Percentiles rank a stretch among this genome's conserved stretches.
Conservation (phyloP, 371 early-diverging fungal genomes). For the Rhizopus arrhizus region DNA sequence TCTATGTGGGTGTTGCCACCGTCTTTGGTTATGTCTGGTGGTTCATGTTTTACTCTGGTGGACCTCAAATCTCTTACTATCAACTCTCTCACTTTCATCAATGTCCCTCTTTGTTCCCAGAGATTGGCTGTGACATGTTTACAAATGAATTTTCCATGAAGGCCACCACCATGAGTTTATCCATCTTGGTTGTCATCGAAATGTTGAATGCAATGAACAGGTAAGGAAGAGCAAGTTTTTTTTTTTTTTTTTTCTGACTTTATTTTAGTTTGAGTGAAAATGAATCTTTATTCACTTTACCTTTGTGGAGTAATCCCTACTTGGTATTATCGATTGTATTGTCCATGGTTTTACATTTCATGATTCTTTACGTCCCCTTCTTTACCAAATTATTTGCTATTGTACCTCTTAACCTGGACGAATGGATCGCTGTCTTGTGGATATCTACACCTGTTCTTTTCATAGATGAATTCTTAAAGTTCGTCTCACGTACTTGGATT, state of each 20-base stretch:
- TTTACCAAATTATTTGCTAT: slow-evolving; percentile 87
- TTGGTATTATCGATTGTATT: slow-evolving; percentile 81
- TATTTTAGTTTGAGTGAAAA: slow-evolving; percentile 87
- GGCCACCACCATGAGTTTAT: slow-evolving; percentile 95
- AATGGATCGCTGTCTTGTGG: slow-evolving; percentile 90
- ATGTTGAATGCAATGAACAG: slow-evolving; percentile 97
- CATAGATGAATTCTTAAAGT: slow-evolving; percentile 92
- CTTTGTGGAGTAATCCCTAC: slow-evolving; percentile 88
- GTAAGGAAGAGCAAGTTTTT: slow-evolving; percentile 58
- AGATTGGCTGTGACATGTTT: slow-evolving; percentile 92
- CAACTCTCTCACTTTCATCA: slow-evolving; percentile 92
- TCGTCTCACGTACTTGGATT: slow-evolving; percentile 70
- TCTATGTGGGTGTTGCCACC: slow-evolving; percentile 92
- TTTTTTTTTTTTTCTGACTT: slow-evolving; percentile 71
- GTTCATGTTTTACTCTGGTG: slow-evolving; percentile 86
- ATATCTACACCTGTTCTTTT: slow-evolving; percentile 90
- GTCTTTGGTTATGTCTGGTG: slow-evolving; percentile 98
- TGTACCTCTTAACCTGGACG: slow-evolving; percentile 78
- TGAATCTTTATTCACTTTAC: slow-evolving; percentile 87
- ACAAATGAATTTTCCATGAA: slow-evolving; percentile 74
- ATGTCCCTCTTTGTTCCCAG: slow-evolving; percentile 82
- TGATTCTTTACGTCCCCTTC: slow-evolving; percentile 91
- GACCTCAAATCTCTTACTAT: slow-evolving; percentile 86
- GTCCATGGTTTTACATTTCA: slow-evolving; percentile 91
- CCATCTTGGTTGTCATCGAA: slow-evolving; percentile 94